Conservation (phyloP, 2,329 filamentous ascomycete species). For the Trichoderma pleuroti region DNA sequence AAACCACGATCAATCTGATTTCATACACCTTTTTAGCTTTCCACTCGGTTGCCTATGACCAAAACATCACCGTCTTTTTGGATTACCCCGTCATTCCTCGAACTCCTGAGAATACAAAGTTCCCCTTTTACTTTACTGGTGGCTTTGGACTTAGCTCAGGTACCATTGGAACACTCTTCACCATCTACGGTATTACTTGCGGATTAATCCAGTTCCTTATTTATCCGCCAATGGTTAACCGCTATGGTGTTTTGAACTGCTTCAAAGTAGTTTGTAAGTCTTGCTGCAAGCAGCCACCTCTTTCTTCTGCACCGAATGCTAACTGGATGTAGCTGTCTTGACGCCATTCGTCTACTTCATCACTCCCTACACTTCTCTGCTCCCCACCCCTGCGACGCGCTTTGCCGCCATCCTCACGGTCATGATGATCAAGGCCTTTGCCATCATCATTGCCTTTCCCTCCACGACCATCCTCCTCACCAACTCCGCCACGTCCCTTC, state of each 20-base stretch:
- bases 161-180: slow-evolving; percentile 82
- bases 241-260: slow-evolving; percentile 71
- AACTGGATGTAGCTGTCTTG: slow-evolving; percentile 46
- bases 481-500: slow-evolving; percentile 72
- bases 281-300: background rate
- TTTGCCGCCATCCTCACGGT: slow-evolving; percentile 62
- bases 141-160: slow-evolving; percentile 73
- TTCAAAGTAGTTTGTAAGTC: slow-evolving; percentile 59
- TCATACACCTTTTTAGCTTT: slow-evolving; percentile 78
- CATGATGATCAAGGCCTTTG: slow-evolving; percentile 70
- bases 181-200: slow-evolving; percentile 73
- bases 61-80: slow-evolving; percentile 83
- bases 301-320: background rate
- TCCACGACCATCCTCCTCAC: slow-evolving; percentile 87
- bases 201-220: slow-evolving; percentile 82
- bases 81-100: slow-evolving; percentile 64
- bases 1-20: slow-evolving; percentile 71
- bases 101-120: slow-evolving; percentile 54
- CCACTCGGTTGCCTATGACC: slow-evolving; percentile 81
- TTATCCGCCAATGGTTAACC: slow-evolving; percentile 72
- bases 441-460: slow-evolving; percentile 81
- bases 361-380: slow-evolving; percentile 76
- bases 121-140: slow-evolving; percentile 78
- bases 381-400: slow-evolving; percentile 46
- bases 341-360: slow-evolving; percentile 75